Base-by-base conservation (phyloP, 306 rosid genomes). In the Cyamopsis tetragonoloba region DNA sequence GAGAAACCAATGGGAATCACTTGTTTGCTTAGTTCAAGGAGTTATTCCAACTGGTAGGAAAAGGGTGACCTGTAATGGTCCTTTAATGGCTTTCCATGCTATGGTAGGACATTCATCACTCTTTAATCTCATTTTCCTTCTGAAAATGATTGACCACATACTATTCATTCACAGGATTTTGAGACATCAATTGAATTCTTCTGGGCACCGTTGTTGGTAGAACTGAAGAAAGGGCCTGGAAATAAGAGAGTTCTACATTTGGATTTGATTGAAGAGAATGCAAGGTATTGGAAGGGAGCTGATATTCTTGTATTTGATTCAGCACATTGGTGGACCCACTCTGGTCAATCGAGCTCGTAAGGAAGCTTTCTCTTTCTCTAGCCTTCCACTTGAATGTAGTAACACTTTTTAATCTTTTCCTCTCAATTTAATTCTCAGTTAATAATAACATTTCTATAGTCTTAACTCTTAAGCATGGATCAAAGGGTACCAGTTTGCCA, bases 261-360 rank as follows among this genome's bases (percentile, higher is more conserved):
- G 81, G 99, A 93, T 81, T 70, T 70, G 87, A 93, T 93, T 54
- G 98, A 93, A 83, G 91, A 93, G 68, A 93, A 93, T 73, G 96
- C 95, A 11, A 86, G 75, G 87, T 88, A 86, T 70, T 93, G 98
- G 98, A 88, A 69, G 69, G 98, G 97, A 62, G 98, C 63, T 60
- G 96, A 93, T 59, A 20, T 93, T 63, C 97, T 93, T 15, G 89
- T 88, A 28, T 93, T 93, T 66, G 98, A 89, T 84, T 93, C 98
- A 46, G 98, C 98, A 17, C 97, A 93, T 78, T 90, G 99, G 99
- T 93, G 97, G 99, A 89, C 99, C 84, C 99, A 93, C 77, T 88
- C 95, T 24, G 95, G 84, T 65, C 68, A 81, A 79, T 50, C 79
- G 38, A 80, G 86, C 70, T 82, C 99, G 99, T 93, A 90, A 91